Evolutionary conservation across 2,329 filamentous ascomycete genomes (phyloP), one percentile per base, ranked within the genome.

Genomic region (Orbilia brochopaga): DNA sequence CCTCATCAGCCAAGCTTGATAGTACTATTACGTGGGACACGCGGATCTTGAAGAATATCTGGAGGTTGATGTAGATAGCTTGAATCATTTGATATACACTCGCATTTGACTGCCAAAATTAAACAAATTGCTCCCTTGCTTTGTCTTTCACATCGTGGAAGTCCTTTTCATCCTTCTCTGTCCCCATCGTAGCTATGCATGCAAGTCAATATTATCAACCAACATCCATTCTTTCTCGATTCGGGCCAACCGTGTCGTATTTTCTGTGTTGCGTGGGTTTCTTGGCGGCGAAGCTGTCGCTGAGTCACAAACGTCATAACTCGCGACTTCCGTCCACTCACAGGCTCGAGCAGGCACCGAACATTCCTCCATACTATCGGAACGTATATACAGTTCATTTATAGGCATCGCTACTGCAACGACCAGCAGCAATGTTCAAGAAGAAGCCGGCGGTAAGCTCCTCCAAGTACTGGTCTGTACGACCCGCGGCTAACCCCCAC

Each of bases 371-470:
- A 24, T 13, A 30, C 23, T 44, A 2, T 46, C 54, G 35, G n/a
- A n/a, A n/a, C 35, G 5, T 10, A 30, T 19, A 24, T 57, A 57
- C 19, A 42, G n/a, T n/a, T 57, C 23, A 27, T 46, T 44, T 17
- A 8, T 17, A 17, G n/a, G 17, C 27, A 23, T 30, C 51, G 24
- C 48, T 19, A 7, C 5, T 42, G 13, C 37, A 42, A 42, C 2
- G 13, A 15, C 5, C 11, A 6, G 6, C 23, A 24, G 58, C 17
- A 37, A 70, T 70, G 66, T 70, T 70, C 50, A 70, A 70, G 42
- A 70, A 70, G 42, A 70, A 70, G 42, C 46, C 66, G 23, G 32
- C 66, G 23, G 66, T 70, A 70, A 17, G 35, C 7, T n/a, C 24
- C 1, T 37, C 13, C 17, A 30, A 24, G n/a, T 15, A 13, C 7